Base-by-base conservation (phyloP, 2,329 filamentous ascomycete species). In the Trematosphaeria pertusa region DNA sequence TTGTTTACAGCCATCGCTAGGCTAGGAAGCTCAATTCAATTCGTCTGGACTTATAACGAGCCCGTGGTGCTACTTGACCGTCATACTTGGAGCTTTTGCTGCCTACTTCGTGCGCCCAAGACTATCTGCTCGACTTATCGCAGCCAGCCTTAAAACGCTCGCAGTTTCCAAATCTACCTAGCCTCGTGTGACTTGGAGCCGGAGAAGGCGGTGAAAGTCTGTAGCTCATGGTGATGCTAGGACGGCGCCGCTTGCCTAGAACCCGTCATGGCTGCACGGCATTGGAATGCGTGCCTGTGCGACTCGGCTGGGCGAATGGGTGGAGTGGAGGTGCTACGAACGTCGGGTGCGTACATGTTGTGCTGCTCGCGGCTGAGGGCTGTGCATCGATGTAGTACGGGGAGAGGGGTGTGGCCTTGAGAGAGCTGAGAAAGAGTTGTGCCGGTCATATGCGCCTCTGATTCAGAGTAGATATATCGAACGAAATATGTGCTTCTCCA, bases 1-100 rank as follows among this genome's bases (percentile, higher is more conserved):
- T 37, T 14, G 31, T 35, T 15, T 35, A 36, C 36, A 39, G 17
- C 14, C 30, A 31, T 46, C 22, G 31, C 18, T 47, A 47, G 44
- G 12, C 18, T 30, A 32, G 28, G 31, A 36, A 36, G 11, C 33
- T 37, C 20, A 37, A 24, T 41, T 20, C 18, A 12, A 41, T 24
- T 8, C n/a, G n/a, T n/a, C n/a, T n/a, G n/a, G 19, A 15, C 18
- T 19, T 20, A 41, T 11, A 31, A 21, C 21, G 4, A 15, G n/a
- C 35, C 6, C 17, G 34, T 20, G 3, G 20, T 17, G 17, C 18
- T 21, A n/a, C 14, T n/a, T 36, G 18, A 18, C 32, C 14, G 9
- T 5, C 5, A 9, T 35, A 8, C 8, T 28, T 28, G 8, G 24
- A 8, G 8, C 19, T 9, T 19, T 30, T 30, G 17, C 37, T 17